Percentiles rank a stretch among this genome's conserved stretches.
phyloP scores from a whole-genome alignment of 2,329 filamentous ascomycete genomes.

The Zalaria sp. region DNA sequence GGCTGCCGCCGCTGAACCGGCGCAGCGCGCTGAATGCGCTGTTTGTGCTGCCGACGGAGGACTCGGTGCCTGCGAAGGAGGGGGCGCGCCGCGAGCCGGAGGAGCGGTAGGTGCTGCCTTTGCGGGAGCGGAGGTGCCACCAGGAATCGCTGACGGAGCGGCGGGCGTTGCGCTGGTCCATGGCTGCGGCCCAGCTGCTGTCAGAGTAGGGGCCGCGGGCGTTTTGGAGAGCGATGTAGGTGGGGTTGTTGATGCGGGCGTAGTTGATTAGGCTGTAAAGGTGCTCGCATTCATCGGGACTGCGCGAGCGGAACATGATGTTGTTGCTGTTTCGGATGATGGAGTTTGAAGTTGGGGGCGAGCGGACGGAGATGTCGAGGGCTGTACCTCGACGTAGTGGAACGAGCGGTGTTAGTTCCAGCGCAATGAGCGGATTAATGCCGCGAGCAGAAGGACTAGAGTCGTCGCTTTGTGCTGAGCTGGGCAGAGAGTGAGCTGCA shows the following conservation, averaged over 20 bases:
- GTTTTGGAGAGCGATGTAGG: slow-evolving; percentile 67
- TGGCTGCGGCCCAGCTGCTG: slow-evolving; percentile 34
- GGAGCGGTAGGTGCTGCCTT: slow-evolving; percentile 40
- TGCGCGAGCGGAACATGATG: slow-evolving; percentile 79
- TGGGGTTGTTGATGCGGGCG: slow-evolving; percentile 81
- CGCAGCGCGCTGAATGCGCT: slow-evolving; percentile 68
- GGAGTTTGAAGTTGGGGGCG: slow-evolving; percentile 61
- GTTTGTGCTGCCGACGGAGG: slow-evolving; percentile 61
- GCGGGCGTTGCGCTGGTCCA: slow-evolving; percentile 36
- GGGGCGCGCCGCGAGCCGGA: slow-evolving; percentile 38
- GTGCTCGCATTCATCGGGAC: slow-evolving; percentile 60
- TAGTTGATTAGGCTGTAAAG: slow-evolving; percentile 81
- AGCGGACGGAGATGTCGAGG: slow-evolving; percentile 86
- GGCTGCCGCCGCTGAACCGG: slow-evolving; percentile 52
- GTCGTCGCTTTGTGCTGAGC: slow-evolving; percentile 24
- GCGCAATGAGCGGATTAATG: slow-evolving; percentile 44
- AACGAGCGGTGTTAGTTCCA: slow-evolving; percentile 84
- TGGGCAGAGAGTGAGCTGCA: slow-evolving; percentile 29
- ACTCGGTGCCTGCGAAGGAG: slow-evolving; percentile 51
- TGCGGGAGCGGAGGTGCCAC: slow-evolving; percentile 38
- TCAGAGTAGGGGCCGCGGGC: slow-evolving; percentile 45
- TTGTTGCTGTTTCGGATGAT: slow-evolving; percentile 56
- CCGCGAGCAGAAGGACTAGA: slow-evolving; percentile 21
- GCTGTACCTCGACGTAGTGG: slow-evolving; percentile 81
- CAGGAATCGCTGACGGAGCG: slow-evolving; percentile 33